These are phyloP conservation scores for Mycena sanguinolenta DNA, from an alignment of 768 basidiomycete genomes.

Conservation along the genomic window DNA sequence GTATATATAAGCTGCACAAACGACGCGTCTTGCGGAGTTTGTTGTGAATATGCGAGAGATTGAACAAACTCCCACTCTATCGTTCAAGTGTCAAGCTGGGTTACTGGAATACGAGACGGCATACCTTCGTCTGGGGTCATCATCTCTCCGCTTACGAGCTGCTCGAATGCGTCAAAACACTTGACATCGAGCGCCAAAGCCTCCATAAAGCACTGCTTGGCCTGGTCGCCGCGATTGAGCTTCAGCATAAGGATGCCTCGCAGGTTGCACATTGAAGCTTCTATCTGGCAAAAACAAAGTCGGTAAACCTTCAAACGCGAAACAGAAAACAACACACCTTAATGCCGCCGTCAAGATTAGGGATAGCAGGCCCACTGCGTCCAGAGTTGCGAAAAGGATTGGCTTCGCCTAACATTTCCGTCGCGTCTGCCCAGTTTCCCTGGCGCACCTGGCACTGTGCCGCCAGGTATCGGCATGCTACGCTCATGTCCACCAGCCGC, in stretches of 20 bases:
- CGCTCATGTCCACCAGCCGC: slow-evolving; percentile 91
- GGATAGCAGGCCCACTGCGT: slow-evolving; percentile 76
- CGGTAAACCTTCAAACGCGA: slow-evolving; percentile 8
- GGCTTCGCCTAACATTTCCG: slow-evolving; percentile 37
- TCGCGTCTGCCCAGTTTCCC: slow-evolving; percentile 29
- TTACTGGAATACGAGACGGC: slow-evolving; percentile 26
- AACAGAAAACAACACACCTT: slow-evolving; percentile 68
- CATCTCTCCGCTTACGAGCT: slow-evolving; percentile 93
- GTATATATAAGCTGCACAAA: slow-evolving; percentile 96
- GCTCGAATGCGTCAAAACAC: slow-evolving; percentile 96
- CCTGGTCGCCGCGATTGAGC: slow-evolving; percentile 89
- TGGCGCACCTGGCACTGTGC: slow-evolving; percentile 89
- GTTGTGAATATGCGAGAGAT: slow-evolving; percentile 82
- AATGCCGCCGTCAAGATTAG: slow-evolving; percentile 92
- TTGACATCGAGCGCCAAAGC: slow-evolving; percentile 95
- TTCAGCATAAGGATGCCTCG: slow-evolving; percentile 95
- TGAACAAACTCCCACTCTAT: slow-evolving; percentile 98
- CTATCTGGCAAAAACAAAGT: slow-evolving; percentile 68
- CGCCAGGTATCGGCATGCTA: slow-evolving; percentile 96
- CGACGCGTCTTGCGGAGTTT: slow-evolving; percentile 89
- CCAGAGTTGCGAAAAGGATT: slow-evolving; percentile 56
- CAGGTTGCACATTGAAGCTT: slow-evolving; percentile 97
- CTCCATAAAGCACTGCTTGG: slow-evolving; percentile 96
- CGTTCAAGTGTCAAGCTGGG: background rate
- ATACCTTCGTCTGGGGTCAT: slow-evolving; percentile 96